A percentile compares a stretch with the other conserved stretches of the same genome.
These are phyloP conservation scores for Mariannaea sp. DNA, from an alignment of 2,329 filamentous ascomycete genomes.

Conservation along the genomic window DNA sequence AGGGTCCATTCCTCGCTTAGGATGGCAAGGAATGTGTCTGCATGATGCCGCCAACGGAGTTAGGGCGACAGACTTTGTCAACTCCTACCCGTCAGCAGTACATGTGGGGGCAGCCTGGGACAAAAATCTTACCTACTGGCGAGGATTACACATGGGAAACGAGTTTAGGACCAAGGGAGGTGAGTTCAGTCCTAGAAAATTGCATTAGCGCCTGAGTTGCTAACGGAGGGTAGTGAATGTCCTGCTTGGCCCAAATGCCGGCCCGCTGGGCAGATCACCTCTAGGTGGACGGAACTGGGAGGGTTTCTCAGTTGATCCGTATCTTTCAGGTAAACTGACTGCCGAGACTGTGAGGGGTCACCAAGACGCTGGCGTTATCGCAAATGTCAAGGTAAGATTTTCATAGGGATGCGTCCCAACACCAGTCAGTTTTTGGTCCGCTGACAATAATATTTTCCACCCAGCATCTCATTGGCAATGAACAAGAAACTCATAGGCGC, in stretches of 20 bases:
- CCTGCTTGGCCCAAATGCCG: slow-evolving; percentile 71
- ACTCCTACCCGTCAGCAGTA: slow-evolving; percentile 53
- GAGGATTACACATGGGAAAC: slow-evolving; percentile 58
- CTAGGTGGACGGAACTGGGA: slow-evolving; percentile 78
- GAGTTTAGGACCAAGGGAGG: slow-evolving; percentile 63
- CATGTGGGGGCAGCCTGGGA: slow-evolving; percentile 61
- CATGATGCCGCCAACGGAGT: slow-evolving; percentile 57
- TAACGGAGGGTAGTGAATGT: slow-evolving; percentile 58
- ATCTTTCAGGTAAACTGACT: slow-evolving; percentile 71
- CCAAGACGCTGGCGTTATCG: slow-evolving; percentile 78
- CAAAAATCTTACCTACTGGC: slow-evolving; percentile 54
- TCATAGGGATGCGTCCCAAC: fast-evolving
- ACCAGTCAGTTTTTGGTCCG: fast-evolving
- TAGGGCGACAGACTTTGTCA: slow-evolving; percentile 54
- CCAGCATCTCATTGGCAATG: slow-evolving; percentile 63
- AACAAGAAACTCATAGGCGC: slow-evolving; percentile 60
- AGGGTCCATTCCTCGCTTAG: slow-evolving; percentile 50
- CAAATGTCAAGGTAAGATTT: slow-evolving; percentile 64
- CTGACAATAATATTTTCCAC: not conserved
- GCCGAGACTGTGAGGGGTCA: slow-evolving; percentile 76
- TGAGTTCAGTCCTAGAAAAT: slow-evolving; percentile 43
- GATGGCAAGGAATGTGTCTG: slow-evolving; percentile 54
- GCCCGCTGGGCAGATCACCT: slow-evolving; percentile 72
- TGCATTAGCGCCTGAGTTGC: not conserved
- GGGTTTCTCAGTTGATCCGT: slow-evolving; percentile 72